Evolutionary conservation across 2,329 filamentous ascomycete genomes (phyloP).

Genomic region (Teratosphaeria epicoccoides): DNA sequence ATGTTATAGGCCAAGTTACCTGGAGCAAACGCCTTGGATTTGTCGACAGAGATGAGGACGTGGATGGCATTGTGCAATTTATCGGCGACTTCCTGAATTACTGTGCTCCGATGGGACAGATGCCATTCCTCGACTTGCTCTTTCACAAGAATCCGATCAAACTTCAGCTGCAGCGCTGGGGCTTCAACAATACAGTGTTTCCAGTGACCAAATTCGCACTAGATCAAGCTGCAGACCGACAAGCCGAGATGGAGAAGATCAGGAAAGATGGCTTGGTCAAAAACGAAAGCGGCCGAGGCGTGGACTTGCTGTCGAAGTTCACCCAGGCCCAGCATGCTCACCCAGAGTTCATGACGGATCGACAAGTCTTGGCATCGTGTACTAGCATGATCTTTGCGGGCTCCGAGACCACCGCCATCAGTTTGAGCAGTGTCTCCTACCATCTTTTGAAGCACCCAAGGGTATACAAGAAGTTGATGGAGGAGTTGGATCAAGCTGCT

Average conservation of each 20-base stretch:
- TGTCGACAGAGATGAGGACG: conserved; percentile 61
- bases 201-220: conserved; percentile 63
- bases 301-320: conserved; percentile 61
- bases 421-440: conserved; percentile 61
- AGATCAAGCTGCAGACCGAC: conserved; percentile 55
- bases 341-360: conserved; percentile 61
- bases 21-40: conserved; percentile 69
- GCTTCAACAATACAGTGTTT: conserved; percentile 57
- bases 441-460: conserved; percentile 55
- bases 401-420: conserved; percentile 70
- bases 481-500: conserved; percentile 53
- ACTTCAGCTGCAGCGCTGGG: conserved; percentile 56
- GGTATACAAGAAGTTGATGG: conserved; percentile 45
- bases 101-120: conserved; percentile 63
- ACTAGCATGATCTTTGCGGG: conserved; percentile 64
- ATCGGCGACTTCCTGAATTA: conserved; percentile 57
- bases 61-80: conserved; percentile 62
- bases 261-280: conserved; percentile 29
- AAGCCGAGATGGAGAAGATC: conserved; percentile 42
- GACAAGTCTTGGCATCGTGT: conserved; percentile 58
- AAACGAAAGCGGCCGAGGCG: conserved; percentile 31
- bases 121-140: conserved; percentile 58
- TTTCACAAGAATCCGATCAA: conserved; percentile 66
- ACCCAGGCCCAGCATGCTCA: conserved; percentile 56
- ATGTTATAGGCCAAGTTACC: conserved; percentile 68